Base-by-base conservation (phyloP, 1,284 basidiomycete species). In the Pyrrhoderma noxium region DNA sequence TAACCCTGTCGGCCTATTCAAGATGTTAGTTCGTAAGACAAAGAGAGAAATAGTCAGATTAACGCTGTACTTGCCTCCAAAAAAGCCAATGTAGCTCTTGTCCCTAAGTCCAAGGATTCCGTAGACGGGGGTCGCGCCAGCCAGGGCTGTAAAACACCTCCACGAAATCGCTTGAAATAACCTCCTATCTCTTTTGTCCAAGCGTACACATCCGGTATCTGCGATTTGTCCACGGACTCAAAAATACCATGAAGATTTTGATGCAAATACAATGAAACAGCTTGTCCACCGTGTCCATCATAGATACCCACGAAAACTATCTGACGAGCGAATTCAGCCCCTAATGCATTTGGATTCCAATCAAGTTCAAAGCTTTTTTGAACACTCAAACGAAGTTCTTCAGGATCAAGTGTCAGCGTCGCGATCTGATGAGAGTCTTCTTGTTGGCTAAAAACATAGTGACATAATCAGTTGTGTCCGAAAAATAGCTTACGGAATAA, bases 271-370 rank as follows among this genome's bases (percentile, higher is more conserved):
- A 80, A 73, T 1, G 86, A 83, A 8, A 89, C 85, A 13, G 79
- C 77, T 21, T 77, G 77, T 5, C 89, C 89, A n/a, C 89, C 89
- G 62, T 92, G 89, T 8, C 92, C 92, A 55, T 94, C 92, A 65
- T 90, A 95, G 51, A 95, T 85, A 14, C 90, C 92, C 39, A 92
- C 81, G 59, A 87, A 91, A 2, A 89, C 75, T 3, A 85, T 85
- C 65, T 94, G 90, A n/a, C 79, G 68, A 3, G 84, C 74, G 35
- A 88, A 69, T 0, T 72, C 64, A 40, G 80, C 73, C n/a, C 74
- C 76, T 3, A 79, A 70, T 16, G 63, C 64, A n/a, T 70, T 64
- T 0, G 85, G 80, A 58, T 88, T 74, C 91, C 91, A 93, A 49
- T 85, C 76, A 44, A 84, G 64, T 25, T 72, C 72, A 51, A 83